Evolutionary conservation across 768 basidiomycete genomes (phyloP).

Genomic region (Mycena filopes): DNA sequence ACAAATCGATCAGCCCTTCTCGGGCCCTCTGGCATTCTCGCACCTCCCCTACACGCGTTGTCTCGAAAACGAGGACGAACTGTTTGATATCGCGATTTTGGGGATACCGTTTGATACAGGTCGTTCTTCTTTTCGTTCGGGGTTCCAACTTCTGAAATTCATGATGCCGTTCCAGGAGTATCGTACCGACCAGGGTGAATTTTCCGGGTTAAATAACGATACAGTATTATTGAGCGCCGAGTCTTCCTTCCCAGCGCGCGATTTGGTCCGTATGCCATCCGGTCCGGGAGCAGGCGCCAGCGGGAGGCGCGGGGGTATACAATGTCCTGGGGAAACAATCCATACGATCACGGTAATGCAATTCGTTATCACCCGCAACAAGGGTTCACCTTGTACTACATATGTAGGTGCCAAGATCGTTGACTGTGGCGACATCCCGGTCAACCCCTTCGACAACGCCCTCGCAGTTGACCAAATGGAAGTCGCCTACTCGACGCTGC

Average conservation of each 20-base stretch:
- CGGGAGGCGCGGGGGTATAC: slow-evolving; percentile 68
- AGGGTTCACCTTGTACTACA: neutral
- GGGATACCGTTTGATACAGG: slow-evolving; percentile 85
- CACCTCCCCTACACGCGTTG: slow-evolving; percentile 82
- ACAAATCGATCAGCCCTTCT: slow-evolving; percentile 79
- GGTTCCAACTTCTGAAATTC: too few species aligned
- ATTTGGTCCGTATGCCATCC: slow-evolving; percentile 88
- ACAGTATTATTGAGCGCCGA: neutral
- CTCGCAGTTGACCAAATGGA: slow-evolving; percentile 90
- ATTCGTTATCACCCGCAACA: too few species aligned
- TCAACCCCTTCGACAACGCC: slow-evolving; percentile 83
- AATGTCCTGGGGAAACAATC: slow-evolving; percentile 76
- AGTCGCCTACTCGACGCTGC: slow-evolving; percentile 81
- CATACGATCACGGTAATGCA: slow-evolving; percentile 52
- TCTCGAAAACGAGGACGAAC: slow-evolving; percentile 62
- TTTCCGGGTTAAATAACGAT: neutral
- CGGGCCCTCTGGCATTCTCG: slow-evolving; percentile 86
- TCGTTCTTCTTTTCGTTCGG: too few species aligned
- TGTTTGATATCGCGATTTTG: slow-evolving; percentile 82
- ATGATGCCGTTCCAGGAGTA: slow-evolving; percentile 42
- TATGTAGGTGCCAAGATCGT: slow-evolving; percentile 63
- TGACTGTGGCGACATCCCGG: slow-evolving; percentile 90
- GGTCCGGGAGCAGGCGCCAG: slow-evolving; percentile 81
- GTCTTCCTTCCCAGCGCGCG: slow-evolving; percentile 67
- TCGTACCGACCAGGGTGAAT: slow-evolving; percentile 67